Conservation (phyloP, 108 stramenopile genomes). For the Skeletonema tropicum region DNA sequence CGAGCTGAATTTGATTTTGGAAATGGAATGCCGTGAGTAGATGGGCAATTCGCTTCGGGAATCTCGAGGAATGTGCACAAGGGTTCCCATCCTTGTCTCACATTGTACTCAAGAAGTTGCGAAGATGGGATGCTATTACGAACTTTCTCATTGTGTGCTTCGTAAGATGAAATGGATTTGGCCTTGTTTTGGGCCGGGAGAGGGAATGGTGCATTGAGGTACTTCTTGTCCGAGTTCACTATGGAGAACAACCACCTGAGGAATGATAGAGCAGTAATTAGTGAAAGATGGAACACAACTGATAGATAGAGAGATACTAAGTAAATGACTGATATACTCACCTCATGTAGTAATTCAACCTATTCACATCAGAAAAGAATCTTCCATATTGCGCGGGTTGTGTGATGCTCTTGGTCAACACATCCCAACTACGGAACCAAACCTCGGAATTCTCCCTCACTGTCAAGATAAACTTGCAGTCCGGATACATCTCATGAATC, state of each 20-base stretch:
- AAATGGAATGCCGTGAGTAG: constrained; percentile 53
- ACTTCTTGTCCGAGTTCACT: constrained; percentile 69
- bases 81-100: constrained; percentile 80
- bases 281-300: neutral
- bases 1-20: constrained; percentile 77
- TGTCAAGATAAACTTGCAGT: constrained; percentile 83
- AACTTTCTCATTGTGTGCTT: constrained; percentile 68
- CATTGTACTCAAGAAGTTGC: constrained; percentile 73
- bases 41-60: constrained; percentile 54
- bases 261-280: neutral
- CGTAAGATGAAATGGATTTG: constrained; percentile 64
- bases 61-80: constrained; percentile 76
- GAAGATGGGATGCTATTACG: constrained; percentile 62
- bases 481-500: constrained; percentile 66
- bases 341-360: constrained; percentile 64
- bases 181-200: constrained; percentile 66
- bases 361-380: constrained; percentile 51
- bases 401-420: constrained; percentile 64
- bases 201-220: constrained; percentile 53
- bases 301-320: too few species aligned
- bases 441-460: constrained; percentile 69
- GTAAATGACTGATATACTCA: neutral
- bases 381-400: constrained; percentile 59
- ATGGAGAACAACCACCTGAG: constrained; percentile 73
- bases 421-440: constrained; percentile 82